Conservation (phyloP, 257 asterid species). For the Eucommia ulmoides region DNA sequence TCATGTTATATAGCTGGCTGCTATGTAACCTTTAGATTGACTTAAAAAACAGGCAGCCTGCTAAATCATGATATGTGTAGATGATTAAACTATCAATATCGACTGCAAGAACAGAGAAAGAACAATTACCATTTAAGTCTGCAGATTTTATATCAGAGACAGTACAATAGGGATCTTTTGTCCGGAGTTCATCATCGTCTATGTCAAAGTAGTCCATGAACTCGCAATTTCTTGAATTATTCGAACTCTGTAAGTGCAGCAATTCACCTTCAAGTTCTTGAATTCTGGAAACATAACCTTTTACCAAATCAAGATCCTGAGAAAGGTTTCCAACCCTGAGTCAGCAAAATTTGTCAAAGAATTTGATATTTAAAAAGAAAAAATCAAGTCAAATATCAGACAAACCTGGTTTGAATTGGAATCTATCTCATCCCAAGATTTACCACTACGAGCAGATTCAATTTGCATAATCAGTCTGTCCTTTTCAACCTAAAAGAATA, state of each 20-base stretch:
- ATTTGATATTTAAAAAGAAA: no score
- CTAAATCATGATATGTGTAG: not conserved
- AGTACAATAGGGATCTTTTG: slow-evolving; percentile 24
- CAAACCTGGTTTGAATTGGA: slow-evolving; percentile 44
- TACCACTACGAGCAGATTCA: slow-evolving; percentile 55
- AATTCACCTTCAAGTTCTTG: slow-evolving; percentile 76
- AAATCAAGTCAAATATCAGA: no score
- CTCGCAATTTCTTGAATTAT: slow-evolving; percentile 24
- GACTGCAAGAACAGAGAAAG: slow-evolving; percentile 10
- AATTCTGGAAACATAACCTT: slow-evolving; percentile 51
- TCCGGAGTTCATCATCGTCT: slow-evolving; percentile 38
- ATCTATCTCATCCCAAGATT: slow-evolving; percentile 45
- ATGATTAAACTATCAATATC: not conserved
- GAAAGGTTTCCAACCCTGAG: not conserved
- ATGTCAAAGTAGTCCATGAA: slow-evolving; percentile 30
- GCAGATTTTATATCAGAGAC: slow-evolving; percentile 38
- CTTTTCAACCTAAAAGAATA: slow-evolving; percentile 54
- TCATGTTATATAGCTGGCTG: no score
- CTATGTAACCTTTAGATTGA: no score
- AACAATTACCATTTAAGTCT: slow-evolving; percentile 48
- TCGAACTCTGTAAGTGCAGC: slow-evolving; percentile 29
- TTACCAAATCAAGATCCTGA: slow-evolving; percentile 65
- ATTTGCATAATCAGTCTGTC: slow-evolving; percentile 62
- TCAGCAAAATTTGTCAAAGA: slow-evolving; percentile 1
- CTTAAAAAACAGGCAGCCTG: not conserved